phyloP scores from a whole-genome alignment of 805 yeast genomes.

The Metschnikowia reukaufii region DNA sequence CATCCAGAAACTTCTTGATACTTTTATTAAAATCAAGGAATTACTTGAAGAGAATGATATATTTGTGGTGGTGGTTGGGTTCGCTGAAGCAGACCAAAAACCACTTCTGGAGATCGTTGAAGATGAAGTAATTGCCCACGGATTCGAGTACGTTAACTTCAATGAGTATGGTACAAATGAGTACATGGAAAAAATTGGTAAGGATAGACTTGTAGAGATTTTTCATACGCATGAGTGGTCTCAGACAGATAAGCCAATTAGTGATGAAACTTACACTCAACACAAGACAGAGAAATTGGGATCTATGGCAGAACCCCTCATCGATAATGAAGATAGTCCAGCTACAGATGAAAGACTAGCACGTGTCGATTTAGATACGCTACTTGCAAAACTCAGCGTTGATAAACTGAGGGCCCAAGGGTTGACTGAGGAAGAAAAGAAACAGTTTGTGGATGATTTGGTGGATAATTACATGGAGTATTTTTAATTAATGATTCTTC shows the following conservation, averaged over 20 bases:
- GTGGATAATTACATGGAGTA: constrained; percentile 42
- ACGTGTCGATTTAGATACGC: constrained; percentile 27
- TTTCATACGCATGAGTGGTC: constrained; percentile 53
- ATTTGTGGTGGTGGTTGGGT: constrained; percentile 37
- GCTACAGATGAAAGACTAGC: constrained; percentile 5
- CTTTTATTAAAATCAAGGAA: constrained; percentile 8
- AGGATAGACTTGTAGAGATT: constrained; percentile 44
- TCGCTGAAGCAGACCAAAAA: background rate
- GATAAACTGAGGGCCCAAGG: constrained; percentile 35
- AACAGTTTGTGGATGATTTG: constrained; percentile 33
- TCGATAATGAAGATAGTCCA: constrained; percentile 8
- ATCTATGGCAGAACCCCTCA: constrained; percentile 30
- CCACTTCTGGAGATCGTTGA: constrained; percentile 31
- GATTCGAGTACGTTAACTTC: constrained; percentile 45
- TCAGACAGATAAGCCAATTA: constrained; percentile 18
- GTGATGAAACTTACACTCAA: constrained; percentile 19
- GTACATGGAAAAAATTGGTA: constrained; percentile 44
- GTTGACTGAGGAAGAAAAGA: constrained; percentile 28
- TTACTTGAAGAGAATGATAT: constrained; percentile 25
- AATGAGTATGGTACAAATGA: constrained; percentile 38
- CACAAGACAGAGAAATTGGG: constrained; percentile 23
- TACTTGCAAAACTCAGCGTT: constrained; percentile 33
- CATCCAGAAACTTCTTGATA: constrained; percentile 21
- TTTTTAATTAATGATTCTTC: constrained; percentile 13
- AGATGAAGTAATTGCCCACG: constrained; percentile 37